These are phyloP conservation scores for Isatis tinctoria DNA, from an alignment of 345 rosid genomes.

Conservation along the genomic window DNA sequence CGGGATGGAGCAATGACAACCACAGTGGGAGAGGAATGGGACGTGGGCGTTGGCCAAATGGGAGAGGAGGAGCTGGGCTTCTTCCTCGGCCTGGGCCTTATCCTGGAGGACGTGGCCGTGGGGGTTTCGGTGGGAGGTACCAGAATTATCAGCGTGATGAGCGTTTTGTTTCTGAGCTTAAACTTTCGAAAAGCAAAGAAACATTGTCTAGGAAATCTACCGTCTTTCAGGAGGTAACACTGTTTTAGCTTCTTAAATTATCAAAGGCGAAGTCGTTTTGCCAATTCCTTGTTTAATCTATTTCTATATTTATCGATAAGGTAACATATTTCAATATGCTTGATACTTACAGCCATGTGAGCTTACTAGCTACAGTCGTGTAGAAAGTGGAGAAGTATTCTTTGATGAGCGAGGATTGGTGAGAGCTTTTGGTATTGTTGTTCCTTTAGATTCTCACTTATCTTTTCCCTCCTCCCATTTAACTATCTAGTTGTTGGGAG, in stretches of 20 bases:
- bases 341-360: slow-evolving; percentile 69
- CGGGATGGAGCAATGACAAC: slow-evolving; percentile 44
- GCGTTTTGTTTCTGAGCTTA: slow-evolving; percentile 85
- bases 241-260: not conserved
- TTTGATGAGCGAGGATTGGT: slow-evolving; percentile 82
- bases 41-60: slow-evolving; percentile 75
- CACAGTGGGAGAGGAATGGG: slow-evolving; percentile 55
- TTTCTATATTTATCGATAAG: not conserved
- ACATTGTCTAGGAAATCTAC: slow-evolving; percentile 76
- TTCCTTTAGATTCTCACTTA: not conserved
- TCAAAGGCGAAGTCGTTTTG: not conserved
- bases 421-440: slow-evolving; percentile 31
- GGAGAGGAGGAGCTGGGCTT: slow-evolving; percentile 82
- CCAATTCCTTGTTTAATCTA: not conserved
- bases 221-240: slow-evolving; percentile 79
- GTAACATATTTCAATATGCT: not conserved
- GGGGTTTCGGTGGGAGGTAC: slow-evolving; percentile 49
- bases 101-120: slow-evolving; percentile 82
- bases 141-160: slow-evolving; percentile 78
- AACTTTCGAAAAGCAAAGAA: slow-evolving; percentile 80
- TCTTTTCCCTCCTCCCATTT: not conserved
- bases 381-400: slow-evolving; percentile 78
- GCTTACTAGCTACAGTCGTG: slow-evolving; percentile 85
- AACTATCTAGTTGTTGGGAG: not conserved
- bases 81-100: slow-evolving; percentile 89